Conservation (phyloP, 108 stramenopile genomes). For the Nannochloropsis salina region DNA sequence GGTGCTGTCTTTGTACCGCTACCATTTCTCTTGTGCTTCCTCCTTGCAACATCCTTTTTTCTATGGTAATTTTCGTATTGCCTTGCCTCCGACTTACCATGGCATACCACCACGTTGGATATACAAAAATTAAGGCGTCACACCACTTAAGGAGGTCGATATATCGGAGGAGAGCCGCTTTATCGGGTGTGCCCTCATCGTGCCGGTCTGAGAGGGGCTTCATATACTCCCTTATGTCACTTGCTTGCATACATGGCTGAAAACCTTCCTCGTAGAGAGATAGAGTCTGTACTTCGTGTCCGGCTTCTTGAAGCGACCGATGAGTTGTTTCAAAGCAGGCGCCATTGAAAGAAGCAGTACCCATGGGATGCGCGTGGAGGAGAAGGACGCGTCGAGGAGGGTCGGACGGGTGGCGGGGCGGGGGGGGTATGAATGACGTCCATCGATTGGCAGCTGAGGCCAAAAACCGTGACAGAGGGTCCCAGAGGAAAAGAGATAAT, state of each 20-base stretch:
- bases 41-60: not conserved
- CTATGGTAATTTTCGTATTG: slow-evolving; percentile 29
- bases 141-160: slow-evolving; percentile 46
- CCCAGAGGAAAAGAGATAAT: slow-evolving; percentile 8
- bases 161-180: slow-evolving; percentile 25
- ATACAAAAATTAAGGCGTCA: slow-evolving; percentile 43
- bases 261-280: slow-evolving; percentile 39
- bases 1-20: not conserved
- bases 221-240: slow-evolving; percentile 30
- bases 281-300: slow-evolving; percentile 33
- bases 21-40: not conserved
- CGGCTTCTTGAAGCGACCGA: slow-evolving; percentile 1
- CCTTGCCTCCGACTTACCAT: slow-evolving; percentile 25
- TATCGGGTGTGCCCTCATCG: slow-evolving; percentile 21
- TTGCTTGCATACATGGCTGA: slow-evolving; percentile 22
- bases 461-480: slow-evolving; percentile 1
- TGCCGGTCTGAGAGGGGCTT: slow-evolving; percentile 25
- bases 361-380: slow-evolving; percentile 9
- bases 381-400: not conserved
- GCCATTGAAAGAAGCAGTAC: not conserved
- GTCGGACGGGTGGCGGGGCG: slow-evolving; percentile 1
- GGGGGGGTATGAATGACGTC: slow-evolving; percentile 9
- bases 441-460: slow-evolving; percentile 9
- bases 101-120: slow-evolving; percentile 51
- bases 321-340: not conserved